Evolutionary conservation across 192 early-diverging fungal genomes (phyloP).

Genomic region (Entomortierella beljakovae): DNA sequence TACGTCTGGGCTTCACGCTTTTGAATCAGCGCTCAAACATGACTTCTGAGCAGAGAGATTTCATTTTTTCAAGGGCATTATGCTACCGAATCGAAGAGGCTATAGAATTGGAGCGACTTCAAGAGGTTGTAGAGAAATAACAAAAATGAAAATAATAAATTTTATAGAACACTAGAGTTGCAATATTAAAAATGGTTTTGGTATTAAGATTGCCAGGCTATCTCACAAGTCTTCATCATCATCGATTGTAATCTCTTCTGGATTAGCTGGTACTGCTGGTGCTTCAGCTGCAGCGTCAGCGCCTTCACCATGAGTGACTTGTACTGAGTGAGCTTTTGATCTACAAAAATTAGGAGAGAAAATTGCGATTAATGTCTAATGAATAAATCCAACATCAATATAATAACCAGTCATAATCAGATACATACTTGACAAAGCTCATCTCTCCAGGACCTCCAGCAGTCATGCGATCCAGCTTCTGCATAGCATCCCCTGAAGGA

Average conservation of each 20-base stretch:
- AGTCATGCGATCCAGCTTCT: constrained; percentile 48
- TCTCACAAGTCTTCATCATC: constrained; percentile 63
- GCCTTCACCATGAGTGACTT: constrained; percentile 30
- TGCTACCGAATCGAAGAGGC: constrained; percentile 43
- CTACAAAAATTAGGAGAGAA: background rate
- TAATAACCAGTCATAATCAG: too few relatives aligned
- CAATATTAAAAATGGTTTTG: too few relatives aligned
- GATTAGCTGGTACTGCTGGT: constrained; percentile 57
- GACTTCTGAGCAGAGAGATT: constrained; percentile 14
- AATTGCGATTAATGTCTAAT: background rate
- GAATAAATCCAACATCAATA: too few relatives aligned
- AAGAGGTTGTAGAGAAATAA: background rate
- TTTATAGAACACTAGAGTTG: background rate
- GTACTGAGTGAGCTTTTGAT: constrained; percentile 44
- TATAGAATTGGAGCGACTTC: constrained; percentile 24
- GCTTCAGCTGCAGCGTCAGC: constrained; percentile 13
- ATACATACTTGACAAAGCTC: constrained; percentile 51
- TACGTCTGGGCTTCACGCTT: constrained; percentile 21
- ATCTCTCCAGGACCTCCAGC: constrained; percentile 48
- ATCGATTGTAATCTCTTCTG: constrained; percentile 79
- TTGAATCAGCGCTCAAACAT: background rate
- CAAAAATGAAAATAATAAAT: background rate
- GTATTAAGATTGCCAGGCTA: too few relatives aligned
- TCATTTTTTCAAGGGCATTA: constrained; percentile 33
- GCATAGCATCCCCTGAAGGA: constrained; percentile 38